Percentiles rank a stretch among this genome's conserved stretches.
phyloP scores from a whole-genome alignment of 2,329 filamentous ascomycete genomes.

The Penicillium occitanis region DNA sequence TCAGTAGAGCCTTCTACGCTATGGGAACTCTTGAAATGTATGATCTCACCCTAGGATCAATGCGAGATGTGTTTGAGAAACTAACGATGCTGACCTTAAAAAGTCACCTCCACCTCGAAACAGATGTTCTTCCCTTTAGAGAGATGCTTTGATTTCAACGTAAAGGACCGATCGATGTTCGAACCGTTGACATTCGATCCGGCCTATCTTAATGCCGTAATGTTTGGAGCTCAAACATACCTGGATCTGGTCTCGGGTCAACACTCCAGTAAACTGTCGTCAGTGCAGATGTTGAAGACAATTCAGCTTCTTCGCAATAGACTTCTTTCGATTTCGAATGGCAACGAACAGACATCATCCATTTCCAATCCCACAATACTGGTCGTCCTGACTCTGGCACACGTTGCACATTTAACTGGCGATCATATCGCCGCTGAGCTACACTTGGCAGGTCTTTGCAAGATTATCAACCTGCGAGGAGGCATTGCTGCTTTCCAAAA shows the following conservation, averaged over 20 bases:
- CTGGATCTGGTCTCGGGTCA: not conserved
- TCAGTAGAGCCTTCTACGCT: constrained; percentile 4
- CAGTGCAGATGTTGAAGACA: not conserved
- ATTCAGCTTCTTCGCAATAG: not conserved
- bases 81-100: not conserved
- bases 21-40: constrained; percentile 2
- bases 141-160: not conserved
- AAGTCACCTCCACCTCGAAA: not conserved
- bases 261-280: not conserved
- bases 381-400: not conserved
- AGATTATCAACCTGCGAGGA: not conserved
- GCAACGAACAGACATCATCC: not conserved
- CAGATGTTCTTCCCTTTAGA: not conserved
- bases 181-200: not conserved
- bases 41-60: not conserved
- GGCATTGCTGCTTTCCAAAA: not conserved
- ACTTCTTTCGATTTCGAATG: not conserved
- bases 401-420: not conserved
- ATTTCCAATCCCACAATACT: not conserved
- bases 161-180: not conserved
- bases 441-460: not conserved
- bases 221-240: not conserved
- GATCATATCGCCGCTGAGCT: not conserved
- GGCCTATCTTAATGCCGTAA: not conserved
- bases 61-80: not conserved